Evolutionary conservation across 2,329 filamentous ascomycete genomes (phyloP).

Genomic region (Lomentospora prolificans): DNA sequence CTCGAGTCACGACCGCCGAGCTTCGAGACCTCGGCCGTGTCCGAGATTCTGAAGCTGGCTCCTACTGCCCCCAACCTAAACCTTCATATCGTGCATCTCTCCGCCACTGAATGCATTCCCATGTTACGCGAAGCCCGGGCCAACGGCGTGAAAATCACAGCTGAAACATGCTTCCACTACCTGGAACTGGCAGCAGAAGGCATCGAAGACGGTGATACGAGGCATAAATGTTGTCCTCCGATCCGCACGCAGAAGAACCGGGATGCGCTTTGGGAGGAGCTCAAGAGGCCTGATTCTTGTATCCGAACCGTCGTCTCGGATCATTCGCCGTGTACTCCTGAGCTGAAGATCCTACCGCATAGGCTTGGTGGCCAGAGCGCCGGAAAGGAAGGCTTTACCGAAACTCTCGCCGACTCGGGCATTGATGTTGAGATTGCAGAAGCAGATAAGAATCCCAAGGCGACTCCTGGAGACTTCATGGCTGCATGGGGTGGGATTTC

Average conservation of each 20-base stretch:
- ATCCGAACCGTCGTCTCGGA: conserved; percentile 90
- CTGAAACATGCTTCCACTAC: conserved; percentile 95
- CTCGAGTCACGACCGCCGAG: conserved; percentile 78
- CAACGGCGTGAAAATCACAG: conserved; percentile 73
- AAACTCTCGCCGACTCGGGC: conserved; percentile 35
- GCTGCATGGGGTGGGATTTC: conserved; percentile 94
- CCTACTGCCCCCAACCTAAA: conserved; percentile 71
- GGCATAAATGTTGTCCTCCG: conserved; percentile 92
- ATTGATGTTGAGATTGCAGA: conserved; percentile 34
- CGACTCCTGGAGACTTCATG: conserved; percentile 73
- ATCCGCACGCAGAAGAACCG: conserved; percentile 77
- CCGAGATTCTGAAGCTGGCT: conserved; percentile 74
- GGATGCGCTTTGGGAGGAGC: conserved; percentile 77
- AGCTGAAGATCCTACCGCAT: conserved; percentile 77
- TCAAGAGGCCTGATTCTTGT: conserved; percentile 61
- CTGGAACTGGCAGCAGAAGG: conserved; percentile 74
- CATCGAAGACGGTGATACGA: conserved; percentile 74
- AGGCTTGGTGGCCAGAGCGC: conserved; percentile 37
- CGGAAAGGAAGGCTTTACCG: conserved; percentile 12
- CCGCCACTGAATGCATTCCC: conserved; percentile 79
- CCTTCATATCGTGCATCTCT: conserved; percentile 89
- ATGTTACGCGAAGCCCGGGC: conserved; percentile 64
- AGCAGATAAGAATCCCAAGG: conserved; percentile 16
- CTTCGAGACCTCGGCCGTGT: conserved; percentile 86
- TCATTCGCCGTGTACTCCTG: conserved; percentile 91